These are phyloP conservation scores for Syzygium malaccense DNA, from an alignment of 441 rosid species.

Conservation along the genomic window DNA sequence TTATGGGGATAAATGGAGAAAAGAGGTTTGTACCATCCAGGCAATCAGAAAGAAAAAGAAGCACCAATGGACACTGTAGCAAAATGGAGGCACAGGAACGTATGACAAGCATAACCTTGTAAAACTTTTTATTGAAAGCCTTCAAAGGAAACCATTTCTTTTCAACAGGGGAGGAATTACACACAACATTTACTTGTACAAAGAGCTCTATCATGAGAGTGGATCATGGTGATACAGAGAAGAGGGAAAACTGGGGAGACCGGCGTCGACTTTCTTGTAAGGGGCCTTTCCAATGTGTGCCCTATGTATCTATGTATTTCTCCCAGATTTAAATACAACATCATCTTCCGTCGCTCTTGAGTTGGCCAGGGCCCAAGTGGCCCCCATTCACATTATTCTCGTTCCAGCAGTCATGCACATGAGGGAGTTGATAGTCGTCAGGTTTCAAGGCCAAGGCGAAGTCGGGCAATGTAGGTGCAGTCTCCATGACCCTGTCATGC, in stretches of 20 bases:
- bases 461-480: slow-evolving; percentile 29
- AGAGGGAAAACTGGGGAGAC: background rate
- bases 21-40: background rate
- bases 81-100: background rate
- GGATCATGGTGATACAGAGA: background rate
- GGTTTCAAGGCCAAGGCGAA: slow-evolving; percentile 30
- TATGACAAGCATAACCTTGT: background rate
- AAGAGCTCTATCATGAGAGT: background rate
- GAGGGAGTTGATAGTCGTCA: slow-evolving; percentile 28
- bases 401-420: slow-evolving; percentile 30
- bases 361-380: slow-evolving; percentile 19
- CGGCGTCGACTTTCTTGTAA: background rate
- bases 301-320: background rate
- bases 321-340: background rate
- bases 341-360: slow-evolving; percentile 24
- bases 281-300: slow-evolving; percentile 6
- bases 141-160: background rate
- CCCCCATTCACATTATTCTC: slow-evolving; percentile 11
- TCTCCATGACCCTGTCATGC: slow-evolving; percentile 20
- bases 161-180: background rate
- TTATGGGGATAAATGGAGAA: background rate
- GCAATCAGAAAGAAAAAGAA: background rate
- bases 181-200: background rate
- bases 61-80: background rate
- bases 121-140: background rate